Conservation (phyloP, 75 land plant species). For the Cupressus sempervirens region DNA sequence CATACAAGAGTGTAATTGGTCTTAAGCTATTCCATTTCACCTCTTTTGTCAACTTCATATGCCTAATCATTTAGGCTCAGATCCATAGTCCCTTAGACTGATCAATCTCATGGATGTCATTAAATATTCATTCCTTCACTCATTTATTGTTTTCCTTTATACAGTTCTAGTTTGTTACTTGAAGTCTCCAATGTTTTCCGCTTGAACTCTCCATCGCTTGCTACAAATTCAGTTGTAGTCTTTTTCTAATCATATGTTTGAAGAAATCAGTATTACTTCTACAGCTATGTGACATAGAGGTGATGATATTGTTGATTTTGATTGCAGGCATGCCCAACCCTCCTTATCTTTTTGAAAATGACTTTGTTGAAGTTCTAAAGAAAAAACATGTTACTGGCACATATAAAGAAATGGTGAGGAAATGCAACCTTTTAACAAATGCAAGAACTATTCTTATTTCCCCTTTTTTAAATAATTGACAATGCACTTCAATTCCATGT, state of each 20-base stretch:
- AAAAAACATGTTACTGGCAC: constrained; percentile 34
- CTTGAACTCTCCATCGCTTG: not conserved
- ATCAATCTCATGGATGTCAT: too few species aligned
- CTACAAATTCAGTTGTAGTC: not conserved
- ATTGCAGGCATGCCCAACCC: constrained; percentile 38
- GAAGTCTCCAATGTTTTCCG: too few species aligned
- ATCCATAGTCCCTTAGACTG: too few species aligned
- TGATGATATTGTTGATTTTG: not conserved
- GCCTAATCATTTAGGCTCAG: too few species aligned
- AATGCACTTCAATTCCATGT: not conserved
- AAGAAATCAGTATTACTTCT: not conserved
- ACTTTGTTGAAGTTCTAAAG: constrained; percentile 33
- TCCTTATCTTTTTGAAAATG: constrained; percentile 40
- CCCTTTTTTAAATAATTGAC: not conserved
- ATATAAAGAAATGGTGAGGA: constrained; percentile 45
- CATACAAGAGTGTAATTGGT: not conserved
- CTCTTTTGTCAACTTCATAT: not conserved
- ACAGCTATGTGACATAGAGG: not conserved
- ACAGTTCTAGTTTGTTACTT: not conserved
- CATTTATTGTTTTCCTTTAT: not conserved
- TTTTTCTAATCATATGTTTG: not conserved
- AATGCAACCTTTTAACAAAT: not conserved
- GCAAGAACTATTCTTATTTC: not conserved
- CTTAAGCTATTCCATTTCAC: not conserved
- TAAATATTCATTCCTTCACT: too few species aligned